phyloP scores from a whole-genome alignment of 257 asterid genomes.

The Datura wrightii region DNA sequence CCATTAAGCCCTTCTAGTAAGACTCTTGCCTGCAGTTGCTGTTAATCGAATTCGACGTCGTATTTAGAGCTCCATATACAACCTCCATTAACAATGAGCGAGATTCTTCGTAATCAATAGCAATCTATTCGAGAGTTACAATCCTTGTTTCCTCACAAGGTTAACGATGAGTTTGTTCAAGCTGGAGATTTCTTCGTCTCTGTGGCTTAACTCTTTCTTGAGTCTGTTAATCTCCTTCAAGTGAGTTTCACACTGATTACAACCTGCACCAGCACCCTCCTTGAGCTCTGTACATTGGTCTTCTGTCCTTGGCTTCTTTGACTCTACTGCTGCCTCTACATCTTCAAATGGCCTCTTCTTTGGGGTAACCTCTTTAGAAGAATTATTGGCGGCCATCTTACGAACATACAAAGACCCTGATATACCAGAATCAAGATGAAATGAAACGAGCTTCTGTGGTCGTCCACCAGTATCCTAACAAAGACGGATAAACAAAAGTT shows the following conservation, averaged over 20 bases:
- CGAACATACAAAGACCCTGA: slow-evolving; percentile 29
- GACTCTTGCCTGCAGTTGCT: neutral
- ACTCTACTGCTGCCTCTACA: neutral
- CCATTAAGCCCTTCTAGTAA: neutral
- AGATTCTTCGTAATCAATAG: neutral
- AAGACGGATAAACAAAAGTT: neutral
- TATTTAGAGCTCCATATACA: neutral
- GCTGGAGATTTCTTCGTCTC: slow-evolving; percentile 69
- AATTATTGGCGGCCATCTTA: slow-evolving; percentile 21
- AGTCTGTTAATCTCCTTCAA: slow-evolving; percentile 63
- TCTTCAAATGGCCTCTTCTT: slow-evolving; percentile 22
- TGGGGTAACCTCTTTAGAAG: slow-evolving; percentile 8
- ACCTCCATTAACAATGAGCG: neutral
- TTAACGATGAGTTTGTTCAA: slow-evolving; percentile 74
- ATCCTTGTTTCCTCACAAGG: slow-evolving; percentile 80
- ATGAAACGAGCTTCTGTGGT: slow-evolving; percentile 28
- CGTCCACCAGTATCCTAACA: slow-evolving; percentile 16
- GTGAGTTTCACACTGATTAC: slow-evolving; percentile 48
- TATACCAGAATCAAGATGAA: slow-evolving; percentile 25
- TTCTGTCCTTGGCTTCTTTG: slow-evolving; percentile 28
- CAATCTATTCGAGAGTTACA: slow-evolving; percentile 40
- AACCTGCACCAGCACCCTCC: neutral
- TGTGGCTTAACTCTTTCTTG: slow-evolving; percentile 57
- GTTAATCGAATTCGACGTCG: neutral
- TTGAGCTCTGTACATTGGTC: slow-evolving; percentile 34